Conservation (phyloP, 257 asterid species). For the Solanum infundibuliforme region DNA sequence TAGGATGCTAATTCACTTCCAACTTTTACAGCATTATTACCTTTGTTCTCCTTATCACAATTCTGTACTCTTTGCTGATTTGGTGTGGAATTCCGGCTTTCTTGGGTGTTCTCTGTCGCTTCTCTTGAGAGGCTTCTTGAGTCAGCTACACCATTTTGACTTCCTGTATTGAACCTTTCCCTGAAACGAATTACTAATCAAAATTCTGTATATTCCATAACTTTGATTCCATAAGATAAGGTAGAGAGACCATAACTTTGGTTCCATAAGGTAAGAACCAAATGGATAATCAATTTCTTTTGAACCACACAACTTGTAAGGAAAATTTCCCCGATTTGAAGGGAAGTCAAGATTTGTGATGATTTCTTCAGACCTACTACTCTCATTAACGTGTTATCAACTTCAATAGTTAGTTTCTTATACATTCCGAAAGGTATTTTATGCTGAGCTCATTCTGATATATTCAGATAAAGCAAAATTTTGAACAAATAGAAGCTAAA, state of each 20-base stretch:
- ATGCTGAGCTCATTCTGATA: neutral
- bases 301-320: neutral
- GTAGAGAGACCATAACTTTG: neutral
- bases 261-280: neutral
- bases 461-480: neutral
- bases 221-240: no score
- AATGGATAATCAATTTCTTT: neutral
- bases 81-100: neutral
- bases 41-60: neutral
- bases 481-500: neutral
- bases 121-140: constrained; percentile 14
- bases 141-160: constrained; percentile 7
- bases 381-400: neutral
- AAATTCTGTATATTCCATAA: neutral
- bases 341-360: neutral
- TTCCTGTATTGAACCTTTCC: constrained; percentile 22
- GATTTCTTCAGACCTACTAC: neutral
- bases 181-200: constrained; percentile 11
- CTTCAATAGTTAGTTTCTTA: neutral
- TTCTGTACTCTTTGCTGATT: neutral
- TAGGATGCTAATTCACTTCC: neutral
- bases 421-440: neutral
- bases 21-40: neutral
- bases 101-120: neutral
- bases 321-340: neutral